A percentile compares a stretch with the other conserved stretches of the same genome.
Conservation (phyloP, 305 asterid species). For the Coffea humblotiana region DNA sequence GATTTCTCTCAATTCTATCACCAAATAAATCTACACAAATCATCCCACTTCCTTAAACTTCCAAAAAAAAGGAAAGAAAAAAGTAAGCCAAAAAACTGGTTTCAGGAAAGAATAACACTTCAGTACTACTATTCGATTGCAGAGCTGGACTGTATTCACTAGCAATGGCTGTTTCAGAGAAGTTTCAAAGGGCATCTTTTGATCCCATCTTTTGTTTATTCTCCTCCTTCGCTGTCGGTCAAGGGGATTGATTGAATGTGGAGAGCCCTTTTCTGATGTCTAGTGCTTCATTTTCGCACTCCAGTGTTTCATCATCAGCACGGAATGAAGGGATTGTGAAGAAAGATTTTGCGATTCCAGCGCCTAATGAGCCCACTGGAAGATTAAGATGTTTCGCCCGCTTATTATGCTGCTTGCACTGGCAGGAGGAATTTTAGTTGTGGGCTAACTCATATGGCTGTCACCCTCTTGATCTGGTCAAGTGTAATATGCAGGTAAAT, state of each 20-base stretch:
- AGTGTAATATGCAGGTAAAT: constrained; percentile 90
- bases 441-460: constrained; percentile 74
- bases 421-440: constrained; percentile 62
- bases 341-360: constrained; percentile 43
- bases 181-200: constrained; percentile 26
- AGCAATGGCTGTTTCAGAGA: constrained; percentile 29
- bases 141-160: background rate
- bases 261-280: constrained; percentile 22
- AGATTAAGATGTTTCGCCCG: constrained; percentile 72
- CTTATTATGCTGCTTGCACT: constrained; percentile 63
- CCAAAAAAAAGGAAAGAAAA: background rate
- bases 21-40: background rate
- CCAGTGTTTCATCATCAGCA: constrained; percentile 11
- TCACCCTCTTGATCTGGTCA: constrained; percentile 82
- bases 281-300: background rate
- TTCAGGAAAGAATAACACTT: background rate
- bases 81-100: background rate
- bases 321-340: constrained; percentile 7
- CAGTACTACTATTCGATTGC: too few relatives aligned
- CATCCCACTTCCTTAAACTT: background rate
- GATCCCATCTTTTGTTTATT: constrained; percentile 63
- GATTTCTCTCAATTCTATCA: background rate
- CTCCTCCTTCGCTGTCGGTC: constrained; percentile 27
- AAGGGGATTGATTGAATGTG: constrained; percentile 7
- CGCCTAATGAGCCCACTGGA: constrained; percentile 60